Percentiles rank a stretch among this genome's conserved stretches.
These are phyloP conservation scores for Ceratocystis colombiana DNA, from an alignment of 2,329 filamentous ascomycete species.

Conservation along the genomic window DNA sequence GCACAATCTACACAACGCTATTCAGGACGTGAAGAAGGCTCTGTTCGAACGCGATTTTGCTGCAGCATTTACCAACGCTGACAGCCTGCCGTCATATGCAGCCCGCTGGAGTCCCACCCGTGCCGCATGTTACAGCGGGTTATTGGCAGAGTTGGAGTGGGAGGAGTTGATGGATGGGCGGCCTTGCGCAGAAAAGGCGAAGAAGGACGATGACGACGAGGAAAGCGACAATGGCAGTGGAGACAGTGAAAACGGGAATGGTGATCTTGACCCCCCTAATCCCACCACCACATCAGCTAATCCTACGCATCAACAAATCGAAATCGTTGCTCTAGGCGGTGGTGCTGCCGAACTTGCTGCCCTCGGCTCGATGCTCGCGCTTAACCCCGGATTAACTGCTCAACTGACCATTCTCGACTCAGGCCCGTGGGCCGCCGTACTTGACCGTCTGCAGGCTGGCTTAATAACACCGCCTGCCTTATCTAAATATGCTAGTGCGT, in stretches of 20 bases:
- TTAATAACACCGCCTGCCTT: slow-evolving; percentile 44
- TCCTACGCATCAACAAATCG: slow-evolving; percentile 29
- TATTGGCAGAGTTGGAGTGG: slow-evolving; percentile 34
- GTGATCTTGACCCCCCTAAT: neutral
- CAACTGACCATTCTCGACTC: slow-evolving; percentile 64
- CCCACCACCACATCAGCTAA: neutral
- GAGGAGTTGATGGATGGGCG: neutral
- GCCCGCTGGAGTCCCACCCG: slow-evolving; percentile 83
- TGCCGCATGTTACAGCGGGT: slow-evolving; percentile 64
- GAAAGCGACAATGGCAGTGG: slow-evolving; percentile 16
- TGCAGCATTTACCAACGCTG: slow-evolving; percentile 61
- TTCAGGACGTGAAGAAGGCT: slow-evolving; percentile 78
- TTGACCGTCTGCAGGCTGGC: slow-evolving; percentile 46
- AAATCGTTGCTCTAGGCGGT: slow-evolving; percentile 44
- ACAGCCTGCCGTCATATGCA: slow-evolving; percentile 72
- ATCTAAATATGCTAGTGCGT: slow-evolving; percentile 45
- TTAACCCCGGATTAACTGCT: slow-evolving; percentile 29
- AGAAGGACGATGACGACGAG: neutral
- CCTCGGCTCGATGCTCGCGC: slow-evolving; percentile 38
- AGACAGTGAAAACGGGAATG: neutral
- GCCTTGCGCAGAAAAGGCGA: no score
- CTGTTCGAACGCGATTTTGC: slow-evolving; percentile 79
- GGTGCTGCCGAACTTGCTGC: slow-evolving; percentile 53
- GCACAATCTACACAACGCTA: slow-evolving; percentile 41
- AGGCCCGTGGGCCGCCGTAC: slow-evolving; percentile 62